Conservation (phyloP, 2,329 filamentous ascomycete genomes). For the Diaporthe aspalathi region DNA sequence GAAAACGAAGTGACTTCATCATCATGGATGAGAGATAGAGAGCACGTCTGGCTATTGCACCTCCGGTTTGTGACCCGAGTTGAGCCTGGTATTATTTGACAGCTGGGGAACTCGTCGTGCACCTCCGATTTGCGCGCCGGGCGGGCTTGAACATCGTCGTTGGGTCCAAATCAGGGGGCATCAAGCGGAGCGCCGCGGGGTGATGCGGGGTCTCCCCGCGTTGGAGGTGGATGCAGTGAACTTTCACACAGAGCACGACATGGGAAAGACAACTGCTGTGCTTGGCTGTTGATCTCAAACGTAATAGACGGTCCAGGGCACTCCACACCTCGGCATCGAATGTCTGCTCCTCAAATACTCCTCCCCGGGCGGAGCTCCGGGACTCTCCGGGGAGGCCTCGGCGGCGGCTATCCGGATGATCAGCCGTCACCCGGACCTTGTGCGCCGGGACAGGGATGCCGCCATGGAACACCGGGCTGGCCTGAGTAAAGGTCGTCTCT, state of each 20-base stretch:
- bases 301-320: neutral
- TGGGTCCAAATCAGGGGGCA: neutral
- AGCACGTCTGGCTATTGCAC: neutral
- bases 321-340: neutral
- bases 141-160: neutral
- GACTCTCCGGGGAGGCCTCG: neutral
- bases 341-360: too few species aligned
- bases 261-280: neutral
- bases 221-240: neutral
- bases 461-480: neutral
- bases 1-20: constrained; percentile 16
- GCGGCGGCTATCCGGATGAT: neutral
- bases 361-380: neutral
- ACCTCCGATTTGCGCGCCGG: constrained; percentile 26
- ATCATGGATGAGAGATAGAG: neutral
- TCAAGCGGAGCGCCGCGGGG: constrained; percentile 8
- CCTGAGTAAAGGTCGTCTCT: too few species aligned
- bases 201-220: constrained; percentile 25
- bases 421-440: constrained; percentile 1
- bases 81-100: neutral
- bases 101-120: neutral
- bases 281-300: neutral
- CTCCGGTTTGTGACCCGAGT: neutral
- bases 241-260: neutral
- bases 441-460: neutral